Evolutionary conservation across 2,329 filamentous ascomycete species (phyloP).

Genomic region (Hypoxylon sp.): DNA sequence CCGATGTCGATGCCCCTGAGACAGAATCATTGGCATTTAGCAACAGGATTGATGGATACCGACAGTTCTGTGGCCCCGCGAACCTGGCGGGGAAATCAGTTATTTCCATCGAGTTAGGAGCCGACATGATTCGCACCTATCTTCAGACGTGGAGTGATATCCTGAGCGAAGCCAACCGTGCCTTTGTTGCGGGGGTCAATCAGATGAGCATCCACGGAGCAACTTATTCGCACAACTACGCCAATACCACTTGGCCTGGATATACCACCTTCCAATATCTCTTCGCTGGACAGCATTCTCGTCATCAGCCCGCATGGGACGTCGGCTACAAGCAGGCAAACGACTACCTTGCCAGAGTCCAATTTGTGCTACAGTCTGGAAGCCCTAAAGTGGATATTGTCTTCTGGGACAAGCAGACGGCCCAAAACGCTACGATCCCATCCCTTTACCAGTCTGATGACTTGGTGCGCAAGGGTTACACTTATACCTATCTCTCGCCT

Average conservation of each 20-base stretch:
- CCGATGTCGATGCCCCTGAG: neutral
- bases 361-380: neutral
- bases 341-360: neutral
- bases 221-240: neutral
- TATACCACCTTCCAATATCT: neutral
- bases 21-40: neutral
- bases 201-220: neutral
- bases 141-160: neutral
- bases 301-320: neutral
- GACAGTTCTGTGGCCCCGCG: neutral
- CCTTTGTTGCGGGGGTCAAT: neutral
- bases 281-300: neutral
- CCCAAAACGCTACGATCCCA: neutral
- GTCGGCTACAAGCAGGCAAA: neutral
- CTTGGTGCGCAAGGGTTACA: neutral
- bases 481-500: neutral
- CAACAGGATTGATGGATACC: neutral
- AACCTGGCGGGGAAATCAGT: neutral
- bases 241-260: neutral
- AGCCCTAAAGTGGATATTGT: neutral
- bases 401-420: conserved; percentile 1
- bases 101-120: neutral
- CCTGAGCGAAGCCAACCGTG: neutral
- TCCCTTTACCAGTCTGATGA: neutral
- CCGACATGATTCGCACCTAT: neutral